Conservation (phyloP, 495 filamentous ascomycete species). For the Penicillium bialowiezense region DNA sequence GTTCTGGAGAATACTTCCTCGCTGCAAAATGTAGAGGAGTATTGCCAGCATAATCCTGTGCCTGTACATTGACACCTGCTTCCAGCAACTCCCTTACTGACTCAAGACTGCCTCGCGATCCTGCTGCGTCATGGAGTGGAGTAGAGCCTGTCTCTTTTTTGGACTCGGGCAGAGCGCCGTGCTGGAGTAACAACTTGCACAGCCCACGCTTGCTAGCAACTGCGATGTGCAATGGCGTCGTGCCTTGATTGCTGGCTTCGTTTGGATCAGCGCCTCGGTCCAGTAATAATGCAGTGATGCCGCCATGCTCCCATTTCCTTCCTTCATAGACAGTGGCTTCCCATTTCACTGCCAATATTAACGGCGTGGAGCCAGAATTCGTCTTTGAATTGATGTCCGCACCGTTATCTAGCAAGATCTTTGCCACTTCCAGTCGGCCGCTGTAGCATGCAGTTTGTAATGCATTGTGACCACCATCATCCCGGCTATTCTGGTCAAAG, state of each 20-base stretch:
- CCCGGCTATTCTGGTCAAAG: neutral
- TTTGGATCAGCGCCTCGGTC: neutral
- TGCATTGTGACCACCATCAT: neutral
- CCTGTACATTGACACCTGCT: neutral
- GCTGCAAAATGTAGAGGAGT: slow-evolving; percentile 1
- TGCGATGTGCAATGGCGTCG: neutral
- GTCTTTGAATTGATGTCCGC: slow-evolving; percentile 1
- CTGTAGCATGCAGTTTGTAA: neutral
- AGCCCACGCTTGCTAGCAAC: neutral
- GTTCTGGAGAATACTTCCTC: neutral
- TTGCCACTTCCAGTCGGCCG: neutral
- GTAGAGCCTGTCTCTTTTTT: neutral
- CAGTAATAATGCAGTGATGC: neutral
- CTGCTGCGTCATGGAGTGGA: neutral
- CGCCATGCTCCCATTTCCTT: neutral
- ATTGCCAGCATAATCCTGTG: neutral
- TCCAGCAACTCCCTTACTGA: neutral
- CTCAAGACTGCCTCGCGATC: neutral
- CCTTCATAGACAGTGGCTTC: neutral
- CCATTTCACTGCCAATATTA: neutral
- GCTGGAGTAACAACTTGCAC: neutral
- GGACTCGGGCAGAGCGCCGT: neutral
- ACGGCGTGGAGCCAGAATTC: neutral
- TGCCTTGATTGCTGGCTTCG: neutral
- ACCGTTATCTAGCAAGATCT: neutral